phyloP scores from a whole-genome alignment of 257 asterid species.

The Knoxia roxburghii region DNA sequence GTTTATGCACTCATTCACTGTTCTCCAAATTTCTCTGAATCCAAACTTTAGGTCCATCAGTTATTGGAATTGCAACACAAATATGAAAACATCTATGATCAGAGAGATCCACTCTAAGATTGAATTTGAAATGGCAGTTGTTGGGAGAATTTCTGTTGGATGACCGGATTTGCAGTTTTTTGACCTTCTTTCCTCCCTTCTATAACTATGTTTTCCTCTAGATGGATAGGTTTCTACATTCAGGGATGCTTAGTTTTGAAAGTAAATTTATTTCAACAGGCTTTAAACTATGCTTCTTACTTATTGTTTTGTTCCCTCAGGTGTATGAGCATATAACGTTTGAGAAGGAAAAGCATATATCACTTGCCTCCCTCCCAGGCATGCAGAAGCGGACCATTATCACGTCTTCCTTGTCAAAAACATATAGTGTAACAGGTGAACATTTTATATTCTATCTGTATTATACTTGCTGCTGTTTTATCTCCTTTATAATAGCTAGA shows the following conservation, averaged over 20 bases:
- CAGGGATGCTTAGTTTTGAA: background rate
- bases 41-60: background rate
- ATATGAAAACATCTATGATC: too few species aligned
- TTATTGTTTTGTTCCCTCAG: constrained; percentile 24
- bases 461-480: background rate
- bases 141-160: too few species aligned
- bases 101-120: background rate
- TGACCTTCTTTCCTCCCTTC: background rate
- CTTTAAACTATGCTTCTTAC: background rate
- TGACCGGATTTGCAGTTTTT: background rate
- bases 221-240: background rate
- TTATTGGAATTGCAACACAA: too few species aligned
- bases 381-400: constrained; percentile 75
- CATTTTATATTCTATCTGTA: background rate
- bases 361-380: constrained; percentile 78
- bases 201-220: background rate
- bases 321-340: constrained; percentile 86
- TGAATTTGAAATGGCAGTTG: too few species aligned
- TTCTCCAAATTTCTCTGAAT: background rate
- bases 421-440: constrained; percentile 78
- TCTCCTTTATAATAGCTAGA: background rate
- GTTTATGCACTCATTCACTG: background rate
- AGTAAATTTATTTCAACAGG: background rate
- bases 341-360: constrained; percentile 47
- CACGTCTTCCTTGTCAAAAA: constrained; percentile 87